These are phyloP conservation scores for Metschnikowia picachoensis DNA, from an alignment of 805 yeast species.

Conservation along the genomic window DNA sequence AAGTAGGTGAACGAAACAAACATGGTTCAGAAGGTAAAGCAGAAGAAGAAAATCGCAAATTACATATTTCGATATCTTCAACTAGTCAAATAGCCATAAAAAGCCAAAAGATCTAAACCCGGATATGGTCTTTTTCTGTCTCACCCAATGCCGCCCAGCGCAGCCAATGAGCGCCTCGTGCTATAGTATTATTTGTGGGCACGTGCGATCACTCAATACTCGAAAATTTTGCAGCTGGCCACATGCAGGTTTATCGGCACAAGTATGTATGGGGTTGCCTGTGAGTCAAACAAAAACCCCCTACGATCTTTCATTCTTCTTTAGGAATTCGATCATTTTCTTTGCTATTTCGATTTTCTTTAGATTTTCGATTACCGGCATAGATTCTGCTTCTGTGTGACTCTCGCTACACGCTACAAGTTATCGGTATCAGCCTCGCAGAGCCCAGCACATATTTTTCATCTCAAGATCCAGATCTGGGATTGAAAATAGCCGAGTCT, in stretches of 20 bases:
- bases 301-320: not conserved
- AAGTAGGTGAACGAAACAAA: too few relatives aligned
- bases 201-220: conserved; percentile 22
- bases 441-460: not conserved
- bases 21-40: too few relatives aligned
- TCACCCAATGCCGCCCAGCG: not conserved
- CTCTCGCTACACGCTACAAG: too few relatives aligned
- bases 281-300: conserved; percentile 1
- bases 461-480: not conserved
- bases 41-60: too few relatives aligned
- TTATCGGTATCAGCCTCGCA: too few relatives aligned
- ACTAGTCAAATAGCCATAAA: too few relatives aligned
- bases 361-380: not conserved
- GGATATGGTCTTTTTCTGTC: not conserved
- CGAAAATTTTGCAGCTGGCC: conserved; percentile 15
- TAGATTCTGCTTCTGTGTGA: too few relatives aligned
- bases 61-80: too few relatives aligned
- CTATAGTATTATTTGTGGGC: conserved; percentile 14
- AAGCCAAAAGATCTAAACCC: too few relatives aligned
- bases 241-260: conserved; percentile 10
- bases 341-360: not conserved
- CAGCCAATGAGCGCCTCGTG: conserved; percentile 14
- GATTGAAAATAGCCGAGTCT: not conserved
- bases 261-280: conserved; percentile 7
- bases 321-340: not conserved